phyloP scores from a whole-genome alignment of 331 rosid species.

The Spiraea crenata region DNA sequence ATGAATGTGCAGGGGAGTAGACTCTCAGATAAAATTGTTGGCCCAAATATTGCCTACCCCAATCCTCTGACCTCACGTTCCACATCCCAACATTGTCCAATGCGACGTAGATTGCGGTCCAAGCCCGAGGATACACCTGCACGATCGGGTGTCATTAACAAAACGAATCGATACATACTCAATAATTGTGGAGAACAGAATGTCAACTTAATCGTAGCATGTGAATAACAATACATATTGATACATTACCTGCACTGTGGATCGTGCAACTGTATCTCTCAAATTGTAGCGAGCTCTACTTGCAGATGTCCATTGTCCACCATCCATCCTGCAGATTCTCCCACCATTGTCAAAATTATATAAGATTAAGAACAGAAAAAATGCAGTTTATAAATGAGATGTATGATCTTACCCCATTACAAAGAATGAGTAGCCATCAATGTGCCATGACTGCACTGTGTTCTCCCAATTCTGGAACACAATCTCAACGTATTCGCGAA shows the following conservation, averaged over 20 bases:
- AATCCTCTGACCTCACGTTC: constrained; percentile 88
- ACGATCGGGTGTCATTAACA: not conserved
- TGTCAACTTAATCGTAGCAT: too few species aligned
- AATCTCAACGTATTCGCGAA: constrained; percentile 77
- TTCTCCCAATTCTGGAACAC: constrained; percentile 94
- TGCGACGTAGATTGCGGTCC: constrained; percentile 90
- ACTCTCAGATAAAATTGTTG: constrained; percentile 92
- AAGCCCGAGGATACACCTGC: constrained; percentile 83
- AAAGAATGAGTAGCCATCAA: constrained; percentile 81
- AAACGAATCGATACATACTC: too few species aligned
- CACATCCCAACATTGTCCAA: constrained; percentile 97
- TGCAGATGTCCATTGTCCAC: constrained; percentile 87
- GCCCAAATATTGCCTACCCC: constrained; percentile 93
- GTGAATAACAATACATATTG: too few species aligned
- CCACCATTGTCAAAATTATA: constrained; percentile 13
- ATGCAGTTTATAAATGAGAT: too few species aligned
- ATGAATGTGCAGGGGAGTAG: constrained; percentile 58
- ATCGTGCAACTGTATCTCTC: constrained; percentile 81
- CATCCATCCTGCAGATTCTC: constrained; percentile 63
- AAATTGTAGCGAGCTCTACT: constrained; percentile 78
- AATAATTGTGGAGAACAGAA: too few species aligned
- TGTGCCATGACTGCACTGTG: constrained; percentile 91
- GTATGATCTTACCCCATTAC: constrained; percentile 75
- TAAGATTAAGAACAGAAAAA: too few species aligned
- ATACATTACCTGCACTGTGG: constrained; percentile 64